A percentile compares a stretch with the other conserved stretches of the same genome.
Conservation (phyloP, 495 filamentous ascomycete species). For the Talaromyces adpressus region DNA sequence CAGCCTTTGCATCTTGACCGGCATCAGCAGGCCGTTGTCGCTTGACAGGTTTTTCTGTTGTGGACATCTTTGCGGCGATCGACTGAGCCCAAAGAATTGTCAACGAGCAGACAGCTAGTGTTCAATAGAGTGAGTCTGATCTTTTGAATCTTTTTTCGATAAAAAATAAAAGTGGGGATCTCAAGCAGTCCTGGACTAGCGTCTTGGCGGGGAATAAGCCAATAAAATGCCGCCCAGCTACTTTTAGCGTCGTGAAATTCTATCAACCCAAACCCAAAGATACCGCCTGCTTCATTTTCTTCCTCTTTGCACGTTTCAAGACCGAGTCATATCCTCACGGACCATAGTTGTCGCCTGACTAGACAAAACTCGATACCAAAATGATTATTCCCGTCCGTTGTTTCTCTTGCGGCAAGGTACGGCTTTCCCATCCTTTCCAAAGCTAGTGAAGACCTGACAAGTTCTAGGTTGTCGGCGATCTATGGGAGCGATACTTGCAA, state of each 20-base stretch:
- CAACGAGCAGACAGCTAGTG: neutral
- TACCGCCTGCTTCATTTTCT: neutral
- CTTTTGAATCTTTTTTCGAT: neutral
- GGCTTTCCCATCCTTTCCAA: neutral
- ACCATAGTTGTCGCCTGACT: neutral
- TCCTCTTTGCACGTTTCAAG: neutral
- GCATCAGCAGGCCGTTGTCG: constrained; percentile 6
- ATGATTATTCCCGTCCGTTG: constrained; percentile 99
- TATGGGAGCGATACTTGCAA: constrained; percentile 89
- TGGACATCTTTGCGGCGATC: neutral
- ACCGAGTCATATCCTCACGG: neutral
- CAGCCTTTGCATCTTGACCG: neutral
- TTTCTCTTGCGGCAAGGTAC: constrained; percentile 97
- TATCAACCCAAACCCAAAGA: neutral
- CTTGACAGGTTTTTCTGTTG: neutral
- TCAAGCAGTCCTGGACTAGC: neutral
- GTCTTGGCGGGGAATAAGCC: neutral
- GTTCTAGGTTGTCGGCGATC: constrained; percentile 80
- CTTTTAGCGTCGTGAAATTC: neutral
- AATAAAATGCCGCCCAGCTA: neutral
- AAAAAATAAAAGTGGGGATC: constrained; percentile 6
- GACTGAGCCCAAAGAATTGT: neutral
- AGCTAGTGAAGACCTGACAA: neutral
- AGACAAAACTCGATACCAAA: constrained; percentile 16
- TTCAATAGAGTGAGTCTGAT: too few species aligned